Base-by-base conservation (phyloP, 164 flowering plant genomes). In the Nymphaea thermarum region DNA sequence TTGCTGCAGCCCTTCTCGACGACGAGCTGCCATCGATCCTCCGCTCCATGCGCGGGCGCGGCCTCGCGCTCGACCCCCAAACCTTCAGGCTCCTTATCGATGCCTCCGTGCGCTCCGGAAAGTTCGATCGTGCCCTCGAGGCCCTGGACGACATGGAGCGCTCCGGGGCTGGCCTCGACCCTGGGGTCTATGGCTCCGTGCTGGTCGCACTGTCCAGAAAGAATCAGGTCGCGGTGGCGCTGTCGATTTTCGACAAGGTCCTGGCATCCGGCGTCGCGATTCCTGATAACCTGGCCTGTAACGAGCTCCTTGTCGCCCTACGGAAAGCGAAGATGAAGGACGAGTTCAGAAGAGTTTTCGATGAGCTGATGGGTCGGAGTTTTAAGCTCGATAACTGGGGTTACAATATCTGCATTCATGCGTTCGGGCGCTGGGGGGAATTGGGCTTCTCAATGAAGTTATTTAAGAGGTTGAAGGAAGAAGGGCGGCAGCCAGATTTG, bases 401-500 rank as follows among this genome's bases (percentile, higher is more conserved):
- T 61, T 95, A 88, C 68, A 92, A 95, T 68, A 85, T 90, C 25
- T 90, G 98, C 63, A 95, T 95, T 72, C 86, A 95, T 77, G 87
- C 89, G 3, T 90, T 95, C 75, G 99, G 99, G 42, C 79, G 85
- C 70, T 95, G 96, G 96, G 98, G 96, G 62, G 91, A 95, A 72
- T 67, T 90, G 75, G 73, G 44, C 42, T 70, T 83, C 71, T 73
- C 91, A 43, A 65, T 92, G 68, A 71, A 71, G 45, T 82, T 95
- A 4, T 95, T 86, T 67, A 84, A 80, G 71, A 94, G 88, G 84
- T 88, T 95, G 97, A 92, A 89, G 81, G 83, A 80, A 17, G 80
- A 76, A 75, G 71, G 79, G 63, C 65, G 42, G 16, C 53, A 57
- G 4, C 98, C 98, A 3, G 96, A 95, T 78, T 77, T 92, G 77